phyloP scores from a whole-genome alignment of 225 moss, liverwort and hornwort genomes.

The Marchantia paleacea region DNA sequence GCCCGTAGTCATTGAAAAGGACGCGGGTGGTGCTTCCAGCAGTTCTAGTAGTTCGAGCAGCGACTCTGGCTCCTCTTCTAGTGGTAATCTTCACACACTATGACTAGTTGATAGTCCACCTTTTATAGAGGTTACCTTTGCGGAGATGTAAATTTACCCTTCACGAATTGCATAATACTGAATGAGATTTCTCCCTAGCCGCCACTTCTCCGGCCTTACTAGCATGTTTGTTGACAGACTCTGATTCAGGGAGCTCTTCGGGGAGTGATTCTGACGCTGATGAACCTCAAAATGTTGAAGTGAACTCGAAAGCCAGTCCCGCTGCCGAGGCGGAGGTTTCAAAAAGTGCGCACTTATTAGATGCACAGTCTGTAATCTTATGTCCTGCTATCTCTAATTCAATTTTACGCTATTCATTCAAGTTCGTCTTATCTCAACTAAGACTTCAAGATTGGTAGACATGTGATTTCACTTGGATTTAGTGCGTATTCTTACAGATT shows the following conservation, averaged over 20 bases:
- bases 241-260: conserved; percentile 90
- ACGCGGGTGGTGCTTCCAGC: conserved; percentile 41
- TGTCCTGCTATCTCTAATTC: conserved; percentile 9
- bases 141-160: too few species aligned
- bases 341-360: conserved; percentile 81
- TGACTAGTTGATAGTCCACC: too few species aligned
- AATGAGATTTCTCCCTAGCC: too few species aligned
- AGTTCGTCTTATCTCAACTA: too few species aligned
- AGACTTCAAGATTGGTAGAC: neutral
- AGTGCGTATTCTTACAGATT: too few species aligned
- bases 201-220: too few species aligned
- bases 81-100: conserved; percentile 36
- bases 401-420: neutral
- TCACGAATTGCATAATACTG: too few species aligned
- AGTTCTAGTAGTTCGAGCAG: conserved; percentile 50
- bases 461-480: neutral
- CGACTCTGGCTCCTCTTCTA: conserved; percentile 56
- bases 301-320: conserved; percentile 38
- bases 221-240: conserved; percentile 43
- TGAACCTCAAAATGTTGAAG: conserved; percentile 45
- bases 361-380: conserved; percentile 36
- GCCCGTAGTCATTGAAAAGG: conserved; percentile 51
- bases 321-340: conserved; percentile 54
- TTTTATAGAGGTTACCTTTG: too few species aligned
- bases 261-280: conserved; percentile 92